phyloP scores from a whole-genome alignment of 2,329 filamentous ascomycete species.

The Polychaeton citri region DNA sequence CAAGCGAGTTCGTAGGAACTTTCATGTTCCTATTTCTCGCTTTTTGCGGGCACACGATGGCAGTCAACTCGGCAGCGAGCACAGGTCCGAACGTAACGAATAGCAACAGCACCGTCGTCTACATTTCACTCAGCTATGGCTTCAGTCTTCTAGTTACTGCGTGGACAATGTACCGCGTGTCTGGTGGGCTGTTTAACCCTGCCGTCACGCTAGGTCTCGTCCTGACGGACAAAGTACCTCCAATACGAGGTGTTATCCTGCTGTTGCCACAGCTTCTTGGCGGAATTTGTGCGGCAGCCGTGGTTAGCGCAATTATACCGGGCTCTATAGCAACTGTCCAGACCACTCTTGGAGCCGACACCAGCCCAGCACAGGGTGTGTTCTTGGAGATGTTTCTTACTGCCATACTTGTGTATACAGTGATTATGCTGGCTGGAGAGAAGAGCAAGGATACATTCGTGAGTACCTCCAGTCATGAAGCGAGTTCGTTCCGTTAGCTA shows the following conservation, averaged over 20 bases:
- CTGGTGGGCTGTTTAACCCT: conserved; percentile 19
- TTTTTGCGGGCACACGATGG: conserved; percentile 15
- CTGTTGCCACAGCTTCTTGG: conserved; percentile 18
- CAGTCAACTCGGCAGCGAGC: conserved; percentile 11
- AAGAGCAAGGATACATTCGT: conserved; percentile 22
- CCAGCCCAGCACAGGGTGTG: conserved; percentile 16
- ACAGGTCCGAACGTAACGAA: conserved; percentile 8
- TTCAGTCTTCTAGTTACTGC: conserved; percentile 18
- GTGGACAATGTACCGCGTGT: conserved; percentile 18
- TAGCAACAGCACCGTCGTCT: conserved; percentile 14
- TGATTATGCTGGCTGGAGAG: conserved; percentile 23
- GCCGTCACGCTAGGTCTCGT: conserved; percentile 20
- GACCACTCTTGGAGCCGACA: conserved; percentile 16
- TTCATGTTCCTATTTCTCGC: conserved; percentile 23
- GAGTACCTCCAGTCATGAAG: conserved; percentile 8
- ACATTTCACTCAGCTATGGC: conserved; percentile 18
- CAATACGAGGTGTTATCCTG: conserved; percentile 13
- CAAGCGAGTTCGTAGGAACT: conserved; percentile 22
- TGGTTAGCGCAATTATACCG: conserved; percentile 18
- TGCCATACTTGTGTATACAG: conserved; percentile 16
- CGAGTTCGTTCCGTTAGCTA: not conserved
- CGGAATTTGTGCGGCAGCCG: conserved; percentile 17
- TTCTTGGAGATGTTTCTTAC: conserved; percentile 25
- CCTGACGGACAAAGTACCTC: conserved; percentile 13
- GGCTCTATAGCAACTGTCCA: conserved; percentile 14